phyloP scores from a whole-genome alignment of 1,284 basidiomycete species.

The Exobasidium rhododendri region DNA sequence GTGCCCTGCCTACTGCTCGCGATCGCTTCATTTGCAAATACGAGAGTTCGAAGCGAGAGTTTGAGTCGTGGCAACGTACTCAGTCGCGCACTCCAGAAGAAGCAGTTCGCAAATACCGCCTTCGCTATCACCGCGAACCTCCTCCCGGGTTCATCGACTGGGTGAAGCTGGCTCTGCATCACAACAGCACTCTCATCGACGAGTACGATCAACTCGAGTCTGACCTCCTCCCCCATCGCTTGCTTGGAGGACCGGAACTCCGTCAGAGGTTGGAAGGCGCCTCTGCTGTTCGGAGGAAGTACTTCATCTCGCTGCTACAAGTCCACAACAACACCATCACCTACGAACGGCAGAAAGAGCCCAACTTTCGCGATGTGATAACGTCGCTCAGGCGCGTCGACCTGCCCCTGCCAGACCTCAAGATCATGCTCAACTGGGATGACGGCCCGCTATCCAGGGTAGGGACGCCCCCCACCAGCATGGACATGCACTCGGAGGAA shows the following conservation, averaged over 20 bases:
- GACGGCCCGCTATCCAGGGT: not conserved
- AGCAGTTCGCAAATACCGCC: not conserved
- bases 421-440: not conserved
- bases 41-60: too few species aligned
- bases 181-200: not conserved
- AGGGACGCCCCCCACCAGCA: not conserved
- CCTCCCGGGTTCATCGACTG: not conserved
- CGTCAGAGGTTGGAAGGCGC: constrained; percentile 1
- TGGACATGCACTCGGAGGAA: not conserved
- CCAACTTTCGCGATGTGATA: not conserved
- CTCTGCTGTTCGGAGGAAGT: too few species aligned
- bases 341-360: too few species aligned
- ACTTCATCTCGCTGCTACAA: too few species aligned
- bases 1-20: too few species aligned
- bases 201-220: not conserved
- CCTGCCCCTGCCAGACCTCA: not conserved
- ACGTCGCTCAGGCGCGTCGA: not conserved
- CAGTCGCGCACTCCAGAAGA: not conserved
- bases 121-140: not conserved
- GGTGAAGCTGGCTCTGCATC: not conserved
- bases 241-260: not conserved
- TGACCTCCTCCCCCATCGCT: not conserved
- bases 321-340: too few species aligned
- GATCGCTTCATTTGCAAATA: too few species aligned
- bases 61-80: too few species aligned